Percentiles rank a stretch among this genome's conserved stretches.
These are phyloP conservation scores for Flaveria linearis DNA, from an alignment of 129 eudicot species.

Conservation along the genomic window DNA sequence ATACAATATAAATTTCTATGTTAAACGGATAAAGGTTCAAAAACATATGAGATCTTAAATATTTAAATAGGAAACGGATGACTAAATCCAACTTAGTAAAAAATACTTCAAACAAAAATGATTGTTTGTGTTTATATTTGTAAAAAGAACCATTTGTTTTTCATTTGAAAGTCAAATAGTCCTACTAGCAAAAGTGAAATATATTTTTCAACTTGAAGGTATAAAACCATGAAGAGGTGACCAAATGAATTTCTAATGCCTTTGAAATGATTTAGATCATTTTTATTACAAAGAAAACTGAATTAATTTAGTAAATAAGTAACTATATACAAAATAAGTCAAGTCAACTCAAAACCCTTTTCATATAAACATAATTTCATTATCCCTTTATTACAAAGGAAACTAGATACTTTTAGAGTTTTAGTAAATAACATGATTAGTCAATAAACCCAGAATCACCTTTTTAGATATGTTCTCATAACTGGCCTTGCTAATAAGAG, in stretches of 20 bases:
- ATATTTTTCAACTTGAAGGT: neutral
- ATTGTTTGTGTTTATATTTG: too few relatives aligned
- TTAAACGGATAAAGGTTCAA: neutral
- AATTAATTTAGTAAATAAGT: neutral
- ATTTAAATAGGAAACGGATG: neutral
- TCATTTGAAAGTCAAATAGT: neutral
- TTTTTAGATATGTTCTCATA: conserved; percentile 67
- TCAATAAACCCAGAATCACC: conserved; percentile 29
- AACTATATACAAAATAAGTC: neutral
- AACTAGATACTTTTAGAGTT: neutral
- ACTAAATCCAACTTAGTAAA: neutral
- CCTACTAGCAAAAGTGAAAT: neutral
- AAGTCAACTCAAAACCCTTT: neutral
- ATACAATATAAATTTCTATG: neutral
- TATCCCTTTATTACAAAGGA: neutral
- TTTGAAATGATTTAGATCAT: neutral
- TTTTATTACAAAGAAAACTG: neutral
- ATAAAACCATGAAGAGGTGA: neutral
- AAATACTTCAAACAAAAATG: neutral
- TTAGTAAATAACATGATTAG: neutral
- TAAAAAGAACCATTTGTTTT: neutral
- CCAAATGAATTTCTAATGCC: neutral
- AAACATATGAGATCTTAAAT: neutral
- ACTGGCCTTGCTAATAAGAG: conserved; percentile 76
- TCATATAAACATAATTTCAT: neutral